phyloP scores from a whole-genome alignment of 805 yeast species.

The Lipomyces starkeyi region DNA sequence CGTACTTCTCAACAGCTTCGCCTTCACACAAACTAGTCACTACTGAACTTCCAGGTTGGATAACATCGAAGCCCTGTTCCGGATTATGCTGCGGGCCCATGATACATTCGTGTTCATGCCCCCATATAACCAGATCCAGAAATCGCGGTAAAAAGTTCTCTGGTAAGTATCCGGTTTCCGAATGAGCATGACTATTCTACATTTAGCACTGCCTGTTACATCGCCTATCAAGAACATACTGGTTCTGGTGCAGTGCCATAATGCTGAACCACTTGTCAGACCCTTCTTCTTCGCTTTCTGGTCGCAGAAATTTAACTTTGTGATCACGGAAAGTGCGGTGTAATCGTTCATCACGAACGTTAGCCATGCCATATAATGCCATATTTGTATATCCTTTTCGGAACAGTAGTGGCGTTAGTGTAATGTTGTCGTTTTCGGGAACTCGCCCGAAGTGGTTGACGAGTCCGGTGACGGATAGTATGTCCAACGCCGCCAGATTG shows the following conservation, averaged over 20 bases:
- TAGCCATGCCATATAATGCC: conserved; percentile 88
- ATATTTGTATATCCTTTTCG: conserved; percentile 82
- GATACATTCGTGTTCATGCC: conserved; percentile 95
- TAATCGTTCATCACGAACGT: conserved; percentile 86
- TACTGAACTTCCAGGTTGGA: conserved; percentile 93
- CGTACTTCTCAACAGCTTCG: conserved; percentile 73
- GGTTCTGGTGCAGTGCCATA: conserved; percentile 92
- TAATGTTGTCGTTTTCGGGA: conserved; percentile 72
- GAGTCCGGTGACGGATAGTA: conserved; percentile 78
- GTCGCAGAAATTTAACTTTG: conserved; percentile 76
- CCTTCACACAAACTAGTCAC: conserved; percentile 90
- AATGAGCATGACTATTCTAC: conserved; percentile 57
- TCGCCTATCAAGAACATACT: conserved; percentile 33
- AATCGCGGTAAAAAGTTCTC: conserved; percentile 83
- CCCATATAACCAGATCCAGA: conserved; percentile 88
- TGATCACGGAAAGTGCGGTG: conserved; percentile 82
- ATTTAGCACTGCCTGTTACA: neutral
- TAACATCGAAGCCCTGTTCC: conserved; percentile 69
- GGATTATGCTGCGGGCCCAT: conserved; percentile 65
- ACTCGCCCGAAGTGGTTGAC: conserved; percentile 90
- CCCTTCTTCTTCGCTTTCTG: conserved; percentile 53
- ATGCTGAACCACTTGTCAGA: conserved; percentile 77
- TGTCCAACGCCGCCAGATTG: conserved; percentile 81
- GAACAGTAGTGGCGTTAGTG: conserved; percentile 75
- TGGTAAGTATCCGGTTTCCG: conserved; percentile 82